These are phyloP conservation scores for Cantharellus cinnabarinus DNA, from an alignment of 768 basidiomycete genomes.

Conservation along the genomic window DNA sequence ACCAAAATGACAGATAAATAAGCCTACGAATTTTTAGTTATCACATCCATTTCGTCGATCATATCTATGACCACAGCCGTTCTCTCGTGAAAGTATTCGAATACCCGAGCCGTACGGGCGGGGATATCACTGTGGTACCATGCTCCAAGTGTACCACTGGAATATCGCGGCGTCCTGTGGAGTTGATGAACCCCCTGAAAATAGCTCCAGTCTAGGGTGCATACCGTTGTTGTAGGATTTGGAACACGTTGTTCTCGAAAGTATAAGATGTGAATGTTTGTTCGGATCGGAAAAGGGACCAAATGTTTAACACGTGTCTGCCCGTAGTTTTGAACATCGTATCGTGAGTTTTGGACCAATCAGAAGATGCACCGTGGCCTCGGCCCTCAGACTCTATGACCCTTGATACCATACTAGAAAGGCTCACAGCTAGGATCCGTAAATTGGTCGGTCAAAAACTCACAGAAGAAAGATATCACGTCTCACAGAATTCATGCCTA, in stretches of 20 bases:
- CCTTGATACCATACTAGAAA: slow-evolving; percentile 55
- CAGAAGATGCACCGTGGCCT: slow-evolving; percentile 22
- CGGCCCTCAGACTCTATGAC: slow-evolving; percentile 31
- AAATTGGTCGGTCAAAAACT: no score
- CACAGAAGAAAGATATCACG: neutral
- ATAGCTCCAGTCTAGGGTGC: slow-evolving; percentile 6
- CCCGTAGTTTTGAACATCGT: slow-evolving; percentile 73
- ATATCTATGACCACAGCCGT: slow-evolving; percentile 54
- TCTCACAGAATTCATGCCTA: slow-evolving; percentile 29
- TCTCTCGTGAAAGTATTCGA: slow-evolving; percentile 46
- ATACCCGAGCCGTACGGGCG: slow-evolving; percentile 29
- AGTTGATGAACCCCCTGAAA: neutral
- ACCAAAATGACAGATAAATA: neutral
- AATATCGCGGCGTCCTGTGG: slow-evolving; percentile 58
- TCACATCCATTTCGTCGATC: slow-evolving; percentile 56
- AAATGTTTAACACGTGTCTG: slow-evolving; percentile 79
- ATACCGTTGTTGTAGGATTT: slow-evolving; percentile 57
- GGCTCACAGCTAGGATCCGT: slow-evolving; percentile 35
- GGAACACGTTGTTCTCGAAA: slow-evolving; percentile 77
- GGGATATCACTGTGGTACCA: slow-evolving; percentile 49
- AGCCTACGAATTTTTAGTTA: slow-evolving; percentile 77
- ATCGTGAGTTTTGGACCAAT: slow-evolving; percentile 54
- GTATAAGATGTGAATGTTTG: slow-evolving; percentile 58
- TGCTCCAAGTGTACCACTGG: slow-evolving; percentile 33
- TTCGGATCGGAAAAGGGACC: slow-evolving; percentile 82